Percentiles rank a stretch among this genome's conserved stretches.
Evolutionary conservation across 306 rosid genomes (phyloP).

Genomic region (Oxytropis ochrocephala): DNA sequence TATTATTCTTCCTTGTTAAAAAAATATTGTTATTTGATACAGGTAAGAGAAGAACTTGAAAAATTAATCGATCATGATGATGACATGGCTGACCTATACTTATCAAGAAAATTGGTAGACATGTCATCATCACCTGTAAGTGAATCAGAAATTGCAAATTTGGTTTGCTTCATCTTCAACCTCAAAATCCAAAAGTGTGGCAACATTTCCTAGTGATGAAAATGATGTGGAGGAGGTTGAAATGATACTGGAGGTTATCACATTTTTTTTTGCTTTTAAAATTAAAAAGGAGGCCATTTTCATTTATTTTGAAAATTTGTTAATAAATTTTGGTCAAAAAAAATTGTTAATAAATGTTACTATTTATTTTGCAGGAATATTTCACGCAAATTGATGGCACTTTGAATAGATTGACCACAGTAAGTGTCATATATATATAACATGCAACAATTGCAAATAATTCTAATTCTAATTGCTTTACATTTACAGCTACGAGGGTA

Average conservation of each 20-base stretch:
- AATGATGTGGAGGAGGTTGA: conserved; percentile 82
- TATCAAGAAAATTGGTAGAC: conserved; percentile 60
- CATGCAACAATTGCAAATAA: background rate
- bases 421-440: conserved; percentile 25
- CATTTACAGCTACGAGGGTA: conserved; percentile 68
- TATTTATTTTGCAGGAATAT: conserved; percentile 58
- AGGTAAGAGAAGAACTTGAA: conserved; percentile 83
- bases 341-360: conserved; percentile 8
- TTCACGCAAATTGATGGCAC: conserved; percentile 83
- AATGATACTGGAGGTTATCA: conserved; percentile 78
- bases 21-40: background rate
- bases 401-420: conserved; percentile 61
- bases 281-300: background rate
- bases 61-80: conserved; percentile 77
- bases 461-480: background rate
- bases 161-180: conserved; percentile 58
- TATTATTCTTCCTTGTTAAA: background rate
- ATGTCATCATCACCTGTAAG: conserved; percentile 50
- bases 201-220: conserved; percentile 56
- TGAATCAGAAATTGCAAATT: conserved; percentile 41
- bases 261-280: background rate
- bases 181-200: conserved; percentile 53
- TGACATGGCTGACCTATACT: conserved; percentile 81
- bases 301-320: background rate
- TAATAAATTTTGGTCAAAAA: background rate